phyloP scores from a whole-genome alignment of 2,329 filamentous ascomycete species.

The Plectosphaerella cucumerina region DNA sequence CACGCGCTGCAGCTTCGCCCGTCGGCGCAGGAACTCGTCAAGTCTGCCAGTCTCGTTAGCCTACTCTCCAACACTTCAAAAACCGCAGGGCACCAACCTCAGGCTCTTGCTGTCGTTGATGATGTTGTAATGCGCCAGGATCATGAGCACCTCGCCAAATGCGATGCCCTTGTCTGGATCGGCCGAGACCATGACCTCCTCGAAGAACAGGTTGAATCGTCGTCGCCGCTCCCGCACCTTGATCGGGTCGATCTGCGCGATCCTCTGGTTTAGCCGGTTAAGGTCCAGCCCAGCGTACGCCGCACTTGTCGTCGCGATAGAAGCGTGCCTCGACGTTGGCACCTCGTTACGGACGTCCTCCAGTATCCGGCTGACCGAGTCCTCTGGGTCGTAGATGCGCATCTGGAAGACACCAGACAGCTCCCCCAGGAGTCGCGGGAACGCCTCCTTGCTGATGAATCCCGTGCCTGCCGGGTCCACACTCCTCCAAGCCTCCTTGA shows the following conservation, averaged over 20 bases:
- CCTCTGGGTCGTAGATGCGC: slow-evolving; percentile 90
- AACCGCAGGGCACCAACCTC: slow-evolving; percentile 46
- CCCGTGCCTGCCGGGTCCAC: slow-evolving; percentile 89
- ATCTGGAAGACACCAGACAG: slow-evolving; percentile 95
- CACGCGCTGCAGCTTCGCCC: slow-evolving; percentile 85
- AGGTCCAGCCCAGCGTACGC: slow-evolving; percentile 64
- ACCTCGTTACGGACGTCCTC: slow-evolving; percentile 69
- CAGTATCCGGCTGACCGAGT: slow-evolving; percentile 81
- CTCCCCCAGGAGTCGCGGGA: slow-evolving; percentile 84
- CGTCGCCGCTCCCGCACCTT: slow-evolving; percentile 72
- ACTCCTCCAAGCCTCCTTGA: slow-evolving; percentile 97
- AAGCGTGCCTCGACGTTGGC: slow-evolving; percentile 48
- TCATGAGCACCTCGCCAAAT: slow-evolving; percentile 91
- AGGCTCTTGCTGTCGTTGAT: slow-evolving; percentile 97
- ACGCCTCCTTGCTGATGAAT: slow-evolving; percentile 84
- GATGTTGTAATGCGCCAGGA: slow-evolving; percentile 95
- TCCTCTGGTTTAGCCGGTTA: slow-evolving; percentile 66
- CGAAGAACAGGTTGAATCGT: slow-evolving; percentile 91
- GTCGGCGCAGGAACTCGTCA: slow-evolving; percentile 89
- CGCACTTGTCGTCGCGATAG: slow-evolving; percentile 47
- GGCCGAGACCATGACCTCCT: slow-evolving; percentile 91
- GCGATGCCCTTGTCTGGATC: slow-evolving; percentile 86
- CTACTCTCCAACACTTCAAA: neutral
- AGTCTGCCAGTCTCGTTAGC: slow-evolving; percentile 47
- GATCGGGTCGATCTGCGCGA: slow-evolving; percentile 68